Base-by-base conservation (phyloP, 179 eudicot genomes). In the Spergularia azorica region DNA sequence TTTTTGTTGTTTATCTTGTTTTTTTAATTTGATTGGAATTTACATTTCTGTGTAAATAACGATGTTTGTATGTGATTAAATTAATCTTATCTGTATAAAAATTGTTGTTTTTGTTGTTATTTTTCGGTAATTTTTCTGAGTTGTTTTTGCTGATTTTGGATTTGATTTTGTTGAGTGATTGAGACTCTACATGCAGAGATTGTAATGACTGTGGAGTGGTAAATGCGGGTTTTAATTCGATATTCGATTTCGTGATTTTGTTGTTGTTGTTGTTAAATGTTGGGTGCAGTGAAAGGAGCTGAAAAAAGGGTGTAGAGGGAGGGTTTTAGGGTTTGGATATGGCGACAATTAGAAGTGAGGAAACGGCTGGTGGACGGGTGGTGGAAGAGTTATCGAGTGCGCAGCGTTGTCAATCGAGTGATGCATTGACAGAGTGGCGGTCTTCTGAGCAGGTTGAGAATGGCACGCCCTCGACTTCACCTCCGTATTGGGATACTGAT, bases 401-500 rank as follows among this genome's bases (percentile, higher is more conserved):
- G 73, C 90, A 85, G 77, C 81, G 75, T 17, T 80, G 86, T 63
- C 88, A 88, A 71, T 82, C 93, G 46, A 85, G 91, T 71, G 97
- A 94, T 78, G 91, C 89, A 43, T 77, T 89, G 79, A 85, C 85
- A 0, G 97, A 94, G 56, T 90, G 96, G 91, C 88, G 97, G 79
- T 94, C 91, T 13, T 86, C 87, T 3, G 97, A 92, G 73, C 97
- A 90, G 86, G 84, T 92, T 80, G 92, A 89, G 73, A 89, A 84
- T 83, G 91, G 88, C 51, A 82, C 71, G 48, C 92, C 98, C n/a
- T 94, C 98, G 2, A 94, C 98, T 70, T 90, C 96, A 20, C 98
- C 94, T 20, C 92, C 97, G 17, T 92, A 87, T 71, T 92, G 98
- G 97, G 98, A 94, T 79, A 87, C 87, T 50, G 95, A 92, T 58